These are phyloP conservation scores for Aciculosporium take DNA, from an alignment of 2,329 filamentous ascomycete genomes.

Conservation along the genomic window DNA sequence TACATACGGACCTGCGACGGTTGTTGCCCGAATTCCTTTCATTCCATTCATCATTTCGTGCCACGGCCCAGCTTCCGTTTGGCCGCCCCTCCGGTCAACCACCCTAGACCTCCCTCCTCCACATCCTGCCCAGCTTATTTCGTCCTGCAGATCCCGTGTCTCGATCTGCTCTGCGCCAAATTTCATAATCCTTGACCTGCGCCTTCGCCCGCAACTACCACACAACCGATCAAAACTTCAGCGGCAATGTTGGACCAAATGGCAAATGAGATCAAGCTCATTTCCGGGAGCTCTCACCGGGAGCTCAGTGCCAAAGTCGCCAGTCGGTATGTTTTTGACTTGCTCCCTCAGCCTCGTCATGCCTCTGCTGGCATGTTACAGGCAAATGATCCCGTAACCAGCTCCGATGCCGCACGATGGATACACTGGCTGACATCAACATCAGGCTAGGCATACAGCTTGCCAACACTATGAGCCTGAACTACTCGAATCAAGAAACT, in stretches of 20 bases:
- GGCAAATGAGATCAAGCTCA: conserved; percentile 40
- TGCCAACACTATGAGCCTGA: conserved; percentile 65
- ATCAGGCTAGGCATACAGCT: conserved; percentile 60
- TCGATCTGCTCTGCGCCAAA: conserved; percentile 3
- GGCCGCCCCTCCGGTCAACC: not conserved
- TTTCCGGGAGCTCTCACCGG: conserved; percentile 34
- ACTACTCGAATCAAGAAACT: conserved; percentile 78
- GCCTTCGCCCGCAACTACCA: not conserved
- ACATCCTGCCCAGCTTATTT: not conserved
- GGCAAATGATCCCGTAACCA: not conserved
- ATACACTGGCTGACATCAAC: conserved; percentile 11
- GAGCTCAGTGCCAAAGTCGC: conserved; percentile 32
- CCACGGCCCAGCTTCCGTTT: not conserved
- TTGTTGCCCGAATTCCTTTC: not conserved
- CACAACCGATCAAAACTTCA: conserved; percentile 1
- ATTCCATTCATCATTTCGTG: no score
- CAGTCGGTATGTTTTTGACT: conserved; percentile 22
- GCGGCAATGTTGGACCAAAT: conserved; percentile 28
- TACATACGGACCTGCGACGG: not conserved
- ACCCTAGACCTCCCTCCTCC: no score
- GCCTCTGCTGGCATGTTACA: not conserved
- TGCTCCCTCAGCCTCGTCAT: not conserved
- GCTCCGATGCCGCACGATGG: conserved; percentile 6
- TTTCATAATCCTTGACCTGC: not conserved
- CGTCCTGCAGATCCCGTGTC: conserved; percentile 1